Percentiles rank a stretch among this genome's conserved stretches.
phyloP scores from a whole-genome alignment of 306 rosid genomes.

The Phaseolus lunatus region DNA sequence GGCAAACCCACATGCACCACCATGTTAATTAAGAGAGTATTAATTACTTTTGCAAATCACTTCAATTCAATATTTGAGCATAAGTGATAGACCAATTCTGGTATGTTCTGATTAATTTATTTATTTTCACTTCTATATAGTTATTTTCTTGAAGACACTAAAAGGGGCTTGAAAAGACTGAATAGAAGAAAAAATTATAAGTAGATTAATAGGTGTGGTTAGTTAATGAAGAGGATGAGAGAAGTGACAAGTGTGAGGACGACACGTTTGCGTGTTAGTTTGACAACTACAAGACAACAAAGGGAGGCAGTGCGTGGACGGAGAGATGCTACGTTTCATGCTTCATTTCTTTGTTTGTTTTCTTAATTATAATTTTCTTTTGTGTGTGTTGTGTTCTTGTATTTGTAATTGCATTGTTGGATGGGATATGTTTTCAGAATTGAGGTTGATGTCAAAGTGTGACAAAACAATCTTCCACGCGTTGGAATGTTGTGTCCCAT shows the following conservation, averaged over 20 bases:
- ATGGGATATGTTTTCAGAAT: constrained; percentile 44
- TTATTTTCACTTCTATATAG: no score
- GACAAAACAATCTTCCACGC: constrained; percentile 50
- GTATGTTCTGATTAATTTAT: no score
- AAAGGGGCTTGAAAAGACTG: no score
- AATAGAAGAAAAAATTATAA: no score
- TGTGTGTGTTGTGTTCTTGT: constrained; percentile 5
- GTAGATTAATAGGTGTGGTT: not conserved
- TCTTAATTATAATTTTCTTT: not conserved
- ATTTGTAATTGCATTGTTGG: constrained; percentile 49
- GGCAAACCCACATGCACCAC: not conserved
- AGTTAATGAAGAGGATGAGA: not conserved
- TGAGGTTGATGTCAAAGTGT: constrained; percentile 37
- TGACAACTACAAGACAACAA: constrained; percentile 59
- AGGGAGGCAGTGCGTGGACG: constrained; percentile 40
- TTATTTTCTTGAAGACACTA: no score
- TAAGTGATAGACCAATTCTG: no score
- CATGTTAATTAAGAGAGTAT: not conserved
- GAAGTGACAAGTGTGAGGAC: not conserved
- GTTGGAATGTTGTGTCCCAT: constrained; percentile 45
- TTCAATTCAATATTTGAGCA: no score
- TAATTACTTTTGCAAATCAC: no score
- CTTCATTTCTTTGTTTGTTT: not conserved
- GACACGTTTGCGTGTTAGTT: constrained; percentile 36
- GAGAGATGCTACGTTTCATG: constrained; percentile 47